A percentile compares a stretch with the other conserved stretches of the same genome.
Evolutionary conservation across 306 rosid genomes (phyloP).

Genomic region (Acacia confusa): DNA sequence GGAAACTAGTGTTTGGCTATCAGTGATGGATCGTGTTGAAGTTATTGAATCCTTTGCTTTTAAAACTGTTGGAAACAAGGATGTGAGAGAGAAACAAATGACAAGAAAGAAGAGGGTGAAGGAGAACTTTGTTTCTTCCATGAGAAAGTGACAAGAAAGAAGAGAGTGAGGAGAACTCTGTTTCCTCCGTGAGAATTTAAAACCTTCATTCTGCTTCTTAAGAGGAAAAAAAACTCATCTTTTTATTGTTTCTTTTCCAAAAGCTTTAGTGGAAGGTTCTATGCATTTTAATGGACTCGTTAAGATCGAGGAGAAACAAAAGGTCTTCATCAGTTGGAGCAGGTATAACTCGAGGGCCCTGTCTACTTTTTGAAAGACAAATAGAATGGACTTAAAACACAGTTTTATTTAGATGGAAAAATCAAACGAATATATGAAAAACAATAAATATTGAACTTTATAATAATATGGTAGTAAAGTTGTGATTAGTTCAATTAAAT

Average conservation of each 20-base stretch:
- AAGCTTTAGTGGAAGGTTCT: background rate
- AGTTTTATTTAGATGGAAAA: too few species aligned
- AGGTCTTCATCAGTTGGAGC: conserved; percentile 27
- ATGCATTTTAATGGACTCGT: background rate
- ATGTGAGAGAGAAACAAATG: conserved; percentile 21
- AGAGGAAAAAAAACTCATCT: conserved; percentile 16
- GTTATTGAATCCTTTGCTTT: conserved; percentile 13
- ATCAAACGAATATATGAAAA: background rate
- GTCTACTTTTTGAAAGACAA: conserved; percentile 11
- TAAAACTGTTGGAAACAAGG: conserved; percentile 22
- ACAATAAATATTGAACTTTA: background rate
- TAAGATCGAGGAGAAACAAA: conserved; percentile 13
- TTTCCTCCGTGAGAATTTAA: conserved; percentile 36
- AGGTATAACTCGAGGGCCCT: conserved; percentile 30
- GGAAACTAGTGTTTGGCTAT: background rate
- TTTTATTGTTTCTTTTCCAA: background rate
- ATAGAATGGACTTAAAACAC: background rate
- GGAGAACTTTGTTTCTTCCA: background rate
- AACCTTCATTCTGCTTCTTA: conserved; percentile 29
- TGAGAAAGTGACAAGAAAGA: conserved; percentile 26
- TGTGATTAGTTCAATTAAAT: background rate
- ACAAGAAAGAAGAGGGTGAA: conserved; percentile 28
- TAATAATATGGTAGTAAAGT: background rate
- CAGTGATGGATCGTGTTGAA: background rate
- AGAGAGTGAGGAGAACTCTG: conserved; percentile 17